Conservation (phyloP, 441 rosid genomes). For the Erysimum cheiri region DNA sequence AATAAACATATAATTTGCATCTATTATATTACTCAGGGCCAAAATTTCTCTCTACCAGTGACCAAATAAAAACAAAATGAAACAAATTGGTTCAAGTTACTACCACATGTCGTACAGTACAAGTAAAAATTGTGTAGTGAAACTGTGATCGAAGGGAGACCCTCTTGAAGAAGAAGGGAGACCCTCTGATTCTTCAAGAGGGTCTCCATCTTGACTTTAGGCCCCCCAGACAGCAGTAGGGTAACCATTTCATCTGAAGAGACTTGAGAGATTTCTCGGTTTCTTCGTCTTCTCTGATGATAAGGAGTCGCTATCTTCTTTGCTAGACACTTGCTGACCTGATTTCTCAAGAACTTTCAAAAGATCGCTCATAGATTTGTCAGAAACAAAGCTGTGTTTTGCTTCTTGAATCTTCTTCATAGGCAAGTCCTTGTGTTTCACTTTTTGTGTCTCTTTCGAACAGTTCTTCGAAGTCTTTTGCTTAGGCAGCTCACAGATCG, state of each 20-base stretch:
- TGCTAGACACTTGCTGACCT: conserved; percentile 17
- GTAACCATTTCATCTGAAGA: conserved; percentile 30
- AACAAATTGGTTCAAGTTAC: conserved; percentile 8
- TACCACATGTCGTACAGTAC: conserved; percentile 6
- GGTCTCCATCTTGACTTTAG: neutral
- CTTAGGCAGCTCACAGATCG: conserved; percentile 36
- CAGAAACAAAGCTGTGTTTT: neutral
- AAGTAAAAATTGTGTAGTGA: conserved; percentile 4
- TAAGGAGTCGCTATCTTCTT: conserved; percentile 28
- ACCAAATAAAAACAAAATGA: conserved; percentile 6
- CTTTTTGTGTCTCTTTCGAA: conserved; percentile 32
- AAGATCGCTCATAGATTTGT: conserved; percentile 37
- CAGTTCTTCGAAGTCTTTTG: conserved; percentile 39
- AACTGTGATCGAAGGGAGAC: no score
- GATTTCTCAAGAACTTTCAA: conserved; percentile 38
- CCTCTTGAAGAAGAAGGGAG: no score
- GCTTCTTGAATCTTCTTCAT: conserved; percentile 24
- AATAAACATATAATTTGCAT: neutral
- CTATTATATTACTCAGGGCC: neutral
- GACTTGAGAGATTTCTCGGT: conserved; percentile 41
- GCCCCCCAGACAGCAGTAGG: neutral
- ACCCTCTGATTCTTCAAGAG: neutral
- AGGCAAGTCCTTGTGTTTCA: conserved; percentile 6
- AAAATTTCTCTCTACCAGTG: conserved; percentile 24
- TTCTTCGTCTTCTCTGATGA: conserved; percentile 29